Base-by-base conservation (phyloP, 140 eudicot species). In the Senecio squalidus region DNA sequence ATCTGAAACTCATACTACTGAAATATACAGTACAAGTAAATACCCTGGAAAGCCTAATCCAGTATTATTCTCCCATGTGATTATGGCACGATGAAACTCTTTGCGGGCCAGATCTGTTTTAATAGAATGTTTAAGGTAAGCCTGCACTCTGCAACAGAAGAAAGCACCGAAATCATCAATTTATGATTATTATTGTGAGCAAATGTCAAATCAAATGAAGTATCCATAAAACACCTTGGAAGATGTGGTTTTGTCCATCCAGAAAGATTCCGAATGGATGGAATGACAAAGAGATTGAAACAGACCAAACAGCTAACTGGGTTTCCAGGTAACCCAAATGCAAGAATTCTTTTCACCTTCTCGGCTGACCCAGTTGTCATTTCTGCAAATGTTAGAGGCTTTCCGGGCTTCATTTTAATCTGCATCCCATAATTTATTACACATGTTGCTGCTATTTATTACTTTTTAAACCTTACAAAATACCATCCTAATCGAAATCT, bases 241-340 rank as follows among this genome's bases (percentile, higher is more conserved):
- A 80, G 94, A 64, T 71, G 86, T 47, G 97, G 89, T 18, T 83
- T 77, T 21, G 51, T 58, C 97, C 97, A 90, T 66, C 97, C 97
- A 67, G 97, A 70, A 74, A 86, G 83, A 34, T 58, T 76, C 53
- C 95, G 94, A 62, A 90, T 78, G 29, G 94, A 54, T 34, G 97
- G 97, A 71, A 83, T 78, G 65, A 90, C 94, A 80, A 85, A 90
- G 41, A 85, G 76, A 64, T 90, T 82, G 80, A 90, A 90, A 78
- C 94, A 80, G 65, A 90, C 95, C 64, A 86, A 69, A 82, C 95
- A 85, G 85, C 97, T 83, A 31, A 90, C 97, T 58, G 97, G 97
- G 49, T 90, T 90, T 63, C 97, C 97, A 64, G 97, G 97, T 72
- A 90, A 90, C 60, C 97, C 97, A 76, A 85, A 85, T 30, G 95